Percentiles rank a stretch among this genome's conserved stretches.
Conservation (phyloP, 1,284 basidiomycete species). For the Heliocybe sulcata region DNA sequence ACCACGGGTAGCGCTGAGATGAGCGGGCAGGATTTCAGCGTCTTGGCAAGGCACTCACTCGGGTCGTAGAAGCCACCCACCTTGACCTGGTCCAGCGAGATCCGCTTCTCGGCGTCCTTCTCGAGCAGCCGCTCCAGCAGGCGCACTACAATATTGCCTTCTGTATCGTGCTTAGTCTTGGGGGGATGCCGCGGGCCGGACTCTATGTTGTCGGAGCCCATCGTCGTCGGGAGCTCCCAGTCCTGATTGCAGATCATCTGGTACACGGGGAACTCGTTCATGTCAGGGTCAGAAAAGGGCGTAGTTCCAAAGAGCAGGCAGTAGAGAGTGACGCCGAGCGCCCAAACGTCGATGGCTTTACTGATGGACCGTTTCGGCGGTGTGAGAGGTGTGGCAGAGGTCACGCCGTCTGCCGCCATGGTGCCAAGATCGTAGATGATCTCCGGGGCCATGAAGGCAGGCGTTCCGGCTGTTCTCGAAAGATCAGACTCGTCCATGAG, state of each 20-base stretch:
- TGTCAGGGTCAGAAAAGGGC: slow-evolving; percentile 61
- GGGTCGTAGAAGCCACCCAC: slow-evolving; percentile 34
- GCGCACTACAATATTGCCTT: slow-evolving; percentile 59
- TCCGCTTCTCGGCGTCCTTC: slow-evolving; percentile 77
- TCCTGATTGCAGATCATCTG: slow-evolving; percentile 77
- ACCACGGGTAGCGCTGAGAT: slow-evolving; percentile 63
- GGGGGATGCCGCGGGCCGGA: slow-evolving; percentile 39
- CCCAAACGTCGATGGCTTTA: slow-evolving; percentile 98
- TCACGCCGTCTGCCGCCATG: slow-evolving; percentile 4
- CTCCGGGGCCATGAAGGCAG: slow-evolving; percentile 97
- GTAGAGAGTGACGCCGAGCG: slow-evolving; percentile 95
- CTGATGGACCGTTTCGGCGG: slow-evolving; percentile 67
- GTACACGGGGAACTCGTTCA: slow-evolving; percentile 78
- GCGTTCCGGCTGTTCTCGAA: slow-evolving; percentile 92
- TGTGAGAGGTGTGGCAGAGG: slow-evolving; percentile 17
- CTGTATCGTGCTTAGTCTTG: slow-evolving; percentile 26
- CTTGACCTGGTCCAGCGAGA: slow-evolving; percentile 83
- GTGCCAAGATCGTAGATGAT: slow-evolving; percentile 62
- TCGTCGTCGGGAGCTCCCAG: slow-evolving; percentile 63
- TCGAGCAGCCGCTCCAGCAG: slow-evolving; percentile 75
- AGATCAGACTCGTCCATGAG: slow-evolving; percentile 84
- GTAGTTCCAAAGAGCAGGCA: slow-evolving; percentile 86
- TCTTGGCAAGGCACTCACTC: slow-evolving; percentile 8
- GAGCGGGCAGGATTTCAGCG: background rate
- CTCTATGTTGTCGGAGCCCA: slow-evolving; percentile 68